Evolutionary conservation across 169 alveolate species (phyloP).

Genomic region (Eimeria acervulina): DNA sequence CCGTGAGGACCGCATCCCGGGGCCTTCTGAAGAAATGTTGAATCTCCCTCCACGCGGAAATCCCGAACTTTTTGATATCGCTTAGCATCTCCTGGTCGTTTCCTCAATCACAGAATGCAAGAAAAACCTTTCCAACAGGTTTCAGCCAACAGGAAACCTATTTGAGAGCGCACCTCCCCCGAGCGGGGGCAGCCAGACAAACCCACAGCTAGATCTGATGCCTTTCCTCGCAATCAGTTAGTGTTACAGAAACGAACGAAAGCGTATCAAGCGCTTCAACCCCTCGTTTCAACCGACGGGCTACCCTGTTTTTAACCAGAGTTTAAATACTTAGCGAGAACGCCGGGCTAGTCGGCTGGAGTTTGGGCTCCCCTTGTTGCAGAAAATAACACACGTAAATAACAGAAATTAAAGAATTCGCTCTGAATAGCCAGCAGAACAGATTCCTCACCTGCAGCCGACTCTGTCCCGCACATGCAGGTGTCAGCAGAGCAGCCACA

Average conservation of each 20-base stretch:
- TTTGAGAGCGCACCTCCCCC: not conserved
- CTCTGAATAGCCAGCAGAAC: not conserved
- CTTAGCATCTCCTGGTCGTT: not conserved
- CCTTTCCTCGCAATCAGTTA: not conserved
- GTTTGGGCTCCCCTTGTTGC: not conserved
- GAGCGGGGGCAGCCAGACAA: conserved; percentile 11
- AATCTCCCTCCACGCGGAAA: conserved; percentile 36
- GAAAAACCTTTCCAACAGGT: not conserved
- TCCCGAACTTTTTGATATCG: conserved; percentile 29
- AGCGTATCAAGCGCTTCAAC: not conserved
- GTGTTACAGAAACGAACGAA: not conserved
- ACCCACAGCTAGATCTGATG: not conserved
- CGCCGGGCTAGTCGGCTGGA: not conserved
- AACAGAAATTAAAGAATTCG: not conserved
- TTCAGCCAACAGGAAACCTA: not conserved
- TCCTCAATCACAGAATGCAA: not conserved
- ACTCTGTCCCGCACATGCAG: conserved; percentile 53
- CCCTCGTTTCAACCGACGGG: not conserved
- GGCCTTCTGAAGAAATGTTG: conserved; percentile 56
- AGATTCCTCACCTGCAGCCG: conserved; percentile 24
- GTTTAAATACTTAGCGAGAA: not conserved
- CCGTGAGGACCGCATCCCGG: conserved; percentile 46
- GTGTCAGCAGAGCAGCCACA: conserved; percentile 21
- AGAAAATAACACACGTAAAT: not conserved
- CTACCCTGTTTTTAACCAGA: not conserved